These are phyloP conservation scores for Aspergillus sp. DNA, from an alignment of 2,329 filamentous ascomycete species.

Conservation along the genomic window DNA sequence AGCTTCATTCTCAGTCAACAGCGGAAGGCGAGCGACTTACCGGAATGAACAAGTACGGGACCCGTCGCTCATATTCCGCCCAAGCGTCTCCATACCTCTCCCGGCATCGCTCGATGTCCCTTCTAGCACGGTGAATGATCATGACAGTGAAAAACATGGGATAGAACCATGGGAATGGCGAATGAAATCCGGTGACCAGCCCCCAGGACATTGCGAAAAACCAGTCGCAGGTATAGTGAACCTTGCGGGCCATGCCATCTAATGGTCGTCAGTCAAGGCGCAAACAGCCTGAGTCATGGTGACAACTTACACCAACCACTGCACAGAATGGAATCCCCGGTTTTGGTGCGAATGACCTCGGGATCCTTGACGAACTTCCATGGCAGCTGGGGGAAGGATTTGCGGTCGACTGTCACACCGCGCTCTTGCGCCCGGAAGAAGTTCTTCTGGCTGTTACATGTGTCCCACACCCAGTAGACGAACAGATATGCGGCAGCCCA, in stretches of 20 bases:
- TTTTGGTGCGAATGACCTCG: constrained; percentile 67
- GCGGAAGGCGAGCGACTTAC: constrained; percentile 34
- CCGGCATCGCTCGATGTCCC: constrained; percentile 73
- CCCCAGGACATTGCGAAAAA: constrained; percentile 78
- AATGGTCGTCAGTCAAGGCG: neutral
- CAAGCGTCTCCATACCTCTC: constrained; percentile 78
- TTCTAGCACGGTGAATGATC: constrained; percentile 72
- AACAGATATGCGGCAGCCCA: constrained; percentile 72
- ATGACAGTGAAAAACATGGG: constrained; percentile 74
- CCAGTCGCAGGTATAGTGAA: constrained; percentile 76
- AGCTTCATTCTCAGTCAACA: neutral
- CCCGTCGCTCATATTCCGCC: constrained; percentile 73
- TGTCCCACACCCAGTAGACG: constrained; percentile 90
- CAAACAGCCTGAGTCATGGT: neutral
- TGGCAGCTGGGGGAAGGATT: constrained; percentile 81
- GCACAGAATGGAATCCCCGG: constrained; percentile 72
- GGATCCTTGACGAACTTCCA: constrained; percentile 82
- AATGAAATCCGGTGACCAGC: constrained; percentile 73
- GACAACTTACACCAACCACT: constrained; percentile 73
- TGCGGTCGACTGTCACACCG: constrained; percentile 65
- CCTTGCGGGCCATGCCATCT: constrained; percentile 70
- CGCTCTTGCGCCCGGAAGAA: constrained; percentile 78
- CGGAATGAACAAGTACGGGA: constrained; percentile 83
- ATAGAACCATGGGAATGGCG: constrained; percentile 87
- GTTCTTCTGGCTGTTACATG: constrained; percentile 89